These are phyloP conservation scores for Diophrys appendiculata DNA, from an alignment of 73 alveolate species.

Conservation along the genomic window DNA sequence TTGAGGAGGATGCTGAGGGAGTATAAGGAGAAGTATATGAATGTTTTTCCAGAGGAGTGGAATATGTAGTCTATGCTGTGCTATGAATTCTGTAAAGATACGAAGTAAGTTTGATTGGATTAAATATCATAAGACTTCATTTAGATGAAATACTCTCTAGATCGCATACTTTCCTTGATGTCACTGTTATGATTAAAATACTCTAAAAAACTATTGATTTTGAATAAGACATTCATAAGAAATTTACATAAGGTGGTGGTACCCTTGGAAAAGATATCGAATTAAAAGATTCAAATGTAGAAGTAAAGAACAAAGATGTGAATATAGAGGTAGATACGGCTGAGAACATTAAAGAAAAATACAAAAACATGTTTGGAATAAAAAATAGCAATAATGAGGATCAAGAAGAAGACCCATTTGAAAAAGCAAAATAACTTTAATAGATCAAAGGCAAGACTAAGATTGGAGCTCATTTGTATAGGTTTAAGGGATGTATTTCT, in stretches of 20 bases:
- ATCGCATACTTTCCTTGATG: conserved; percentile 76
- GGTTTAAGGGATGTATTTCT: conserved; percentile 87
- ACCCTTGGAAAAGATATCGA: not conserved
- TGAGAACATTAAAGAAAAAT: conserved; percentile 71
- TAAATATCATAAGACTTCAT: too few species aligned
- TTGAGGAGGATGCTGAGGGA: conserved; percentile 90
- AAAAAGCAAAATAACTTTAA: not conserved
- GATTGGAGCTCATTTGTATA: conserved; percentile 66
- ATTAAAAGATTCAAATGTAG: conserved; percentile 13
- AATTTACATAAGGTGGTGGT: conserved; percentile 55
- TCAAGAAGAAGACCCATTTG: not conserved
- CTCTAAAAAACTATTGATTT: conserved; percentile 84
- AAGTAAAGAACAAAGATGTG: conserved; percentile 55
- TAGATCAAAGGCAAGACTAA: conserved; percentile 53
- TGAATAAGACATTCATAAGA: conserved; percentile 85
- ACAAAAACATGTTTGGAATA: conserved; percentile 28
- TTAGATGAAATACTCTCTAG: conserved; percentile 78
- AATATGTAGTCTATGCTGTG: conserved; percentile 84
- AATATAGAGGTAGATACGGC: conserved; percentile 58
- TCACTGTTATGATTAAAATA: conserved; percentile 80
- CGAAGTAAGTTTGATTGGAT: too few species aligned
- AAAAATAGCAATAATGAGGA: not conserved
- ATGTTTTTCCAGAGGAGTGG: conserved; percentile 94
- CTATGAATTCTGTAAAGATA: conserved; percentile 92
- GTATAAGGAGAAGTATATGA: conserved; percentile 80